phyloP scores from a whole-genome alignment of 352 stramenopile genomes.

The Plasmopara muralis region DNA sequence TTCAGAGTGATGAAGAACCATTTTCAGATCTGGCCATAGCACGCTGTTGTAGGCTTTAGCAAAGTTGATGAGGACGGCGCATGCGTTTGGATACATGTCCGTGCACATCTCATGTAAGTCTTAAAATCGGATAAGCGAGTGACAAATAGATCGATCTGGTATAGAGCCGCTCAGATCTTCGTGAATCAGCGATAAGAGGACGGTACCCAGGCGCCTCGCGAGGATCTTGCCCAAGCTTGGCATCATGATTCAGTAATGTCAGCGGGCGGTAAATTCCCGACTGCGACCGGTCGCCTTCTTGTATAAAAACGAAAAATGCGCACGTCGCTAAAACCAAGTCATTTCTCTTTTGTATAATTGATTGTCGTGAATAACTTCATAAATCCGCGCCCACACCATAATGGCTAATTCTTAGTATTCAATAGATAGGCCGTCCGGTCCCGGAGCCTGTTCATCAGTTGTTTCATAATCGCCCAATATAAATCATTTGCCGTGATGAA shows the following conservation, averaged over 20 bases:
- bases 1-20: constrained; percentile 13
- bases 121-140: constrained; percentile 6
- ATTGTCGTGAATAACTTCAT: constrained; percentile 9
- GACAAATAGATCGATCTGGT: constrained; percentile 1
- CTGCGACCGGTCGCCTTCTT: not conserved
- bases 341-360: constrained; percentile 9
- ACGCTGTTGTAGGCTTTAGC: constrained; percentile 5
- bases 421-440: constrained; percentile 8
- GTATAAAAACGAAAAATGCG: constrained; percentile 10
- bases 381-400: constrained; percentile 8
- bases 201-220: not conserved
- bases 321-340: constrained; percentile 14
- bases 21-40: constrained; percentile 1
- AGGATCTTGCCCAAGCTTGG: constrained; percentile 6
- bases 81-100: not conserved
- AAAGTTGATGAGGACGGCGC: constrained; percentile 8
- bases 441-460: constrained; percentile 8
- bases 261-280: constrained; percentile 11
- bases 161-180: constrained; percentile 11
- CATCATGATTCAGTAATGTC: constrained; percentile 14
- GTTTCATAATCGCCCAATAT: constrained; percentile 12
- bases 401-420: constrained; percentile 12
- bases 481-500: constrained; percentile 11
- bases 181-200: constrained; percentile 4
- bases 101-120: constrained; percentile 1